These are phyloP conservation scores for Botrytis medusae DNA, from an alignment of 2,329 filamentous ascomycete genomes.

Conservation along the genomic window DNA sequence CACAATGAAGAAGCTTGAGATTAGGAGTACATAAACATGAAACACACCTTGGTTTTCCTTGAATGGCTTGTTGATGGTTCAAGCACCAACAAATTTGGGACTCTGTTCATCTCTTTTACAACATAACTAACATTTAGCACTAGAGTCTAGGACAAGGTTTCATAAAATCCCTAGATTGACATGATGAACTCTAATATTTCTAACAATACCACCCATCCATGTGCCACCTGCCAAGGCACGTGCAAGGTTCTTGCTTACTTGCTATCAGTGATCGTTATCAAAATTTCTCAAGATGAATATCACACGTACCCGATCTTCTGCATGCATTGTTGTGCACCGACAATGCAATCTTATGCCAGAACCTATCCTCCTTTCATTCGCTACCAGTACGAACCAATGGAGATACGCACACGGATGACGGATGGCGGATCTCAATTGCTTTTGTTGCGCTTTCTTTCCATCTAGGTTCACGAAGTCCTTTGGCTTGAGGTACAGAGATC, in stretches of 20 bases:
- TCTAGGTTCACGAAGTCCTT: neutral
- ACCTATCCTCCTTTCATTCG: neutral
- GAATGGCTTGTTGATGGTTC: neutral
- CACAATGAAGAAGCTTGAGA: neutral
- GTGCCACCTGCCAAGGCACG: neutral
- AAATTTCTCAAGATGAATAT: neutral
- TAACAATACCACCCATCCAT: neutral
- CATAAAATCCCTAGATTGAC: neutral
- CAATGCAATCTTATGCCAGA: neutral
- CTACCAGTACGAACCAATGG: neutral
- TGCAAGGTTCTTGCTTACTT: neutral
- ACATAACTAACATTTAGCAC: neutral
- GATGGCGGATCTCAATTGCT: neutral
- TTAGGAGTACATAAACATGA: neutral
- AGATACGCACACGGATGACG: neutral
- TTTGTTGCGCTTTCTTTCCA: neutral
- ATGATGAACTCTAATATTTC: neutral
- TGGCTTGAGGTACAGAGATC: neutral
- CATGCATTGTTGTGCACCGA: conserved; percentile 1
- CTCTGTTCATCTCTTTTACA: neutral
- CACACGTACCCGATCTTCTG: neutral
- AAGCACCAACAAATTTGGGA: neutral
- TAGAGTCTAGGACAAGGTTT: neutral
- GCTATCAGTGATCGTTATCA: neutral
- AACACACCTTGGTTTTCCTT: neutral